phyloP scores from a whole-genome alignment of 2,329 filamentous ascomycete species.

The Penicillium sp. region DNA sequence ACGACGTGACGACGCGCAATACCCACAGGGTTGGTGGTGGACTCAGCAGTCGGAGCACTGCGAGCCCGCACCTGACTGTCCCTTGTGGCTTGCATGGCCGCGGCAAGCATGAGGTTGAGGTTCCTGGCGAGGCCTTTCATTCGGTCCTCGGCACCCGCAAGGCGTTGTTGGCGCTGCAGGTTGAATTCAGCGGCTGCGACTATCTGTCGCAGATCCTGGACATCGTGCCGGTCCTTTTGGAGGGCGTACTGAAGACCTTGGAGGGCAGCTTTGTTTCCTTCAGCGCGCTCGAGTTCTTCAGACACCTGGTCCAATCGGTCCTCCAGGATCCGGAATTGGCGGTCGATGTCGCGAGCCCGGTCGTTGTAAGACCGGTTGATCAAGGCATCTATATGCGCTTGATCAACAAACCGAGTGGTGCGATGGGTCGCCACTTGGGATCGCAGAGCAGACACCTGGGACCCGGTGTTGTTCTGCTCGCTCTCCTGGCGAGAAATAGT shows the following conservation, averaged over 20 bases:
- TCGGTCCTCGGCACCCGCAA: neutral
- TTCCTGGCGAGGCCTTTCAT: fast-evolving
- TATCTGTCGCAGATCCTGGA: neutral
- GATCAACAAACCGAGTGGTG: neutral
- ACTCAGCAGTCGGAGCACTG: neutral
- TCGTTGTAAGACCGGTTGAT: neutral
- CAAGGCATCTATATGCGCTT: neutral
- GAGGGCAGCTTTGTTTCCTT: neutral
- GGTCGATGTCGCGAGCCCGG: neutral
- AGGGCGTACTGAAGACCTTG: neutral
- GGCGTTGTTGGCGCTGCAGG: neutral
- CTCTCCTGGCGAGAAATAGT: neutral
- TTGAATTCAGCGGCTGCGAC: fast-evolving
- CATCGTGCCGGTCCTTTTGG: neutral
- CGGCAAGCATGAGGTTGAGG: neutral
- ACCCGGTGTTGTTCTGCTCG: fast-evolving
- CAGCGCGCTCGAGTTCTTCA: fast-evolving
- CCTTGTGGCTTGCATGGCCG: neutral
- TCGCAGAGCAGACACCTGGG: neutral
- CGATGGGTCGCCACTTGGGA: fast-evolving
- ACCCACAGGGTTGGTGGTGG: neutral
- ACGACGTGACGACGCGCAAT: neutral
- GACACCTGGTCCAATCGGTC: neutral
- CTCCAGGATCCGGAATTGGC: neutral
- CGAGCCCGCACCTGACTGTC: neutral